phyloP scores from a whole-genome alignment of 2,329 filamentous ascomycete species.

The Arachnopeziza araneosa region DNA sequence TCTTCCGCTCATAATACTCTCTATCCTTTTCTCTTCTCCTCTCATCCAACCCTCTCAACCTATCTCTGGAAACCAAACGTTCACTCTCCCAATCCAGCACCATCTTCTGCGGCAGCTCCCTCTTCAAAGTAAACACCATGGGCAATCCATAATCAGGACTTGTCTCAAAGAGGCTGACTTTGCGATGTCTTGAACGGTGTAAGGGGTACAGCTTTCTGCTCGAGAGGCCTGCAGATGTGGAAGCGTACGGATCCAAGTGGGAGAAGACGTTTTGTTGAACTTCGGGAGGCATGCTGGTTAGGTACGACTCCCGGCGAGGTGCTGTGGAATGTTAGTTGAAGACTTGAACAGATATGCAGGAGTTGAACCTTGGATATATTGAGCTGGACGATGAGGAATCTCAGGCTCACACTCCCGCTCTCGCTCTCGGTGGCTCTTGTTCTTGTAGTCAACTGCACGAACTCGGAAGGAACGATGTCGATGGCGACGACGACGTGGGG shows the following conservation, averaged over 20 bases:
- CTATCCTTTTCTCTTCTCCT: conserved; percentile 5
- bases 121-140: conserved; percentile 11
- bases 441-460: not conserved
- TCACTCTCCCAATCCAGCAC: conserved; percentile 15
- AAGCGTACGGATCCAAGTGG: conserved; percentile 16
- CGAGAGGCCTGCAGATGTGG: conserved; percentile 17
- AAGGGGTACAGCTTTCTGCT: conserved; percentile 15
- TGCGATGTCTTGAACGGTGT: conserved; percentile 13
- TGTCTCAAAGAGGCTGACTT: conserved; percentile 15
- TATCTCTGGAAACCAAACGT: conserved; percentile 14
- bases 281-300: conserved; percentile 16
- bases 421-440: not conserved
- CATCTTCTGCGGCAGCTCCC: conserved; percentile 13
- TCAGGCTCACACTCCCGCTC: not conserved
- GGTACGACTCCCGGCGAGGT: conserved; percentile 1
- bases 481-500: not conserved
- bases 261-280: conserved; percentile 18
- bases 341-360: not conserved
- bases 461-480: not conserved
- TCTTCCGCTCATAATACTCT: not conserved
- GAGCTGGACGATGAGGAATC: not conserved
- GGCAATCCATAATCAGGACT: conserved; percentile 8
- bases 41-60: not conserved
- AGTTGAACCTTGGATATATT: not conserved
- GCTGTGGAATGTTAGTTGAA: not conserved